Evolutionary conservation across 495 filamentous ascomycete genomes (phyloP), one percentile per base, ranked within the genome.

Genomic region (Xylaria scruposa): DNA sequence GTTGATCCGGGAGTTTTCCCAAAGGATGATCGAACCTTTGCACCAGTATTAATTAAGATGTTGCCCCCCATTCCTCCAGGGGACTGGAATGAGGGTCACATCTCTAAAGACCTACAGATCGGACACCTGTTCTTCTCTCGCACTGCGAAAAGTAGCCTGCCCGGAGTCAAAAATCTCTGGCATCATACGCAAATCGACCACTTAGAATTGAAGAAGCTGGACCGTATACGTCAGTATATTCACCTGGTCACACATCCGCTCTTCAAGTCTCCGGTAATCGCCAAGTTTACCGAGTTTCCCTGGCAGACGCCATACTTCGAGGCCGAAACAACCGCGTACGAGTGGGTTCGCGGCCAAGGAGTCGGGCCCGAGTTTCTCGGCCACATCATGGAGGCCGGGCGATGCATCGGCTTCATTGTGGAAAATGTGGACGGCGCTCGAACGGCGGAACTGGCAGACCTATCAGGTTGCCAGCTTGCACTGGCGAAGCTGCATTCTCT

Each of bases 331-430:
- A 73, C 60, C 0, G 83, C 80, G 0, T 86, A 86, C 66, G 46
- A 77, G 62, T 83, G 78, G 82, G 82, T 87, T 12, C 9, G 74
- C 0, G 83, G 77, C 31, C 42, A 75, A 68, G 73, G 68, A 12
- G 83, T 85, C 21, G 82, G 78, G 8, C 84, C 85, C 3, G 53
- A 64, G 33, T 85, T 87, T 61, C 74, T 87, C 5, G 82, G 80
- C 47, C 83, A 87, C 72, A 46, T 87, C 17, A 82, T 73, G 9
- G 84, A 88, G 73, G 69, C 77, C 10, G 82, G 76, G 4, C 74
- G 85, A 3, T 82, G 85, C 13, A 83, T 87, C 71, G 83, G 84
- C 5, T 85, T 88, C 66, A 49, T 86, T 19, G 62, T 86, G 69
- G 80, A 84, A 70, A 69, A 74, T 17, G 77, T 87, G 0, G 38